Percentiles rank a stretch among this genome's conserved stretches.
Evolutionary conservation across 441 rosid species (phyloP).

Genomic region (Gossypium gossypioides): DNA sequence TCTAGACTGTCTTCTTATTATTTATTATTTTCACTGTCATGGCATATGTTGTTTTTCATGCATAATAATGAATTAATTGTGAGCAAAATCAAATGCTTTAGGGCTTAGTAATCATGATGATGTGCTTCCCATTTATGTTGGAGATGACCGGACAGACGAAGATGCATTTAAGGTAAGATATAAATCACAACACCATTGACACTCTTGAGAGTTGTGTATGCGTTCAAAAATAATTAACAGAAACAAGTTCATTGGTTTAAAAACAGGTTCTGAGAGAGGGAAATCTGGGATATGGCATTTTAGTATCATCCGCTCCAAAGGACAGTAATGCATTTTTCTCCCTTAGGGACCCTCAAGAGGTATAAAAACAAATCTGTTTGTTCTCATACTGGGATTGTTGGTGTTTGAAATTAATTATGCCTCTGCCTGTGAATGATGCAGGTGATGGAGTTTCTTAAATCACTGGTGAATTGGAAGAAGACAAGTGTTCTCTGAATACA

Average conservation of each 20-base stretch:
- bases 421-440: conserved; percentile 17
- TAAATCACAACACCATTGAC: neutral
- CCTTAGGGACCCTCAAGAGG: conserved; percentile 81
- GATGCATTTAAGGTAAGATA: conserved; percentile 77
- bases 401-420: conserved; percentile 3
- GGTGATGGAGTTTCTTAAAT: conserved; percentile 84
- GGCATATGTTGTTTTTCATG: neutral
- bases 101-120: conserved; percentile 63
- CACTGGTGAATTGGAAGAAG: conserved; percentile 64
- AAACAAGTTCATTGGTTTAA: neutral
- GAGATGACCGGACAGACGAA: conserved; percentile 94
- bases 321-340: conserved; percentile 79
- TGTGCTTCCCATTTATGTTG: conserved; percentile 87
- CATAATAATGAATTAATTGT: neutral
- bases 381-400: neutral
- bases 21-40: neutral
- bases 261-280: conserved; percentile 66
- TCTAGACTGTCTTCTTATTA: neutral
- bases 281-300: conserved; percentile 64
- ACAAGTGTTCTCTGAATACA: conserved; percentile 33
- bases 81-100: conserved; percentile 18
- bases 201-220: neutral
- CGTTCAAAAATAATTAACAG: neutral
- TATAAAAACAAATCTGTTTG: conserved; percentile 11
- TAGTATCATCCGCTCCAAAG: conserved; percentile 75